A percentile compares a stretch with the other conserved stretches of the same genome.
Evolutionary conservation across 345 rosid genomes (phyloP).

Genomic region (Camelina laxa): DNA sequence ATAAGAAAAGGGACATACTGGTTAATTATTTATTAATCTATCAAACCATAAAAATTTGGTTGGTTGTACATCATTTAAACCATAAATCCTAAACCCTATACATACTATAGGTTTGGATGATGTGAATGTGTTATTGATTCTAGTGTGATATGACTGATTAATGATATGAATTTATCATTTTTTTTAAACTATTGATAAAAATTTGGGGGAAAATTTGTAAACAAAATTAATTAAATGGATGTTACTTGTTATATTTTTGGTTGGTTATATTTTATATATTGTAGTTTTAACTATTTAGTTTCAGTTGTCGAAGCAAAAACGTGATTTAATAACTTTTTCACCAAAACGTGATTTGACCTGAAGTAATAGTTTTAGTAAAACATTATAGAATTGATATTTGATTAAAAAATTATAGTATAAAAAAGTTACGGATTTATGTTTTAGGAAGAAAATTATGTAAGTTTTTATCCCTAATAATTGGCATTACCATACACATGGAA

Average conservation of each 20-base stretch:
- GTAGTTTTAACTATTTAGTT: background rate
- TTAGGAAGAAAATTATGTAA: background rate
- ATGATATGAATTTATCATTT: background rate
- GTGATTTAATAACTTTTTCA: no score
- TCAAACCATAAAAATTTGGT: background rate
- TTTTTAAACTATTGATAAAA: background rate
- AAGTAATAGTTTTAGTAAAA: no score
- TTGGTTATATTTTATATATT: background rate
- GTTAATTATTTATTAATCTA: background rate
- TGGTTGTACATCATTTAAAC: background rate
- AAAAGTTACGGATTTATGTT: background rate
- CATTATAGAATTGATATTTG: no score
- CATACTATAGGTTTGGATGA: background rate
- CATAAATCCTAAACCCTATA: no score
- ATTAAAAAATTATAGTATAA: background rate
- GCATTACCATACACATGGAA: background rate
- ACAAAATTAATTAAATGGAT: background rate
- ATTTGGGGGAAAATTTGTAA: background rate
- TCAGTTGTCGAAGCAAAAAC: background rate
- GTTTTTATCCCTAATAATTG: background rate
- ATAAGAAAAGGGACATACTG: background rate
- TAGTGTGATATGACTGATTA: background rate
- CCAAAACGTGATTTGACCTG: background rate
- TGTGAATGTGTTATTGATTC: background rate
- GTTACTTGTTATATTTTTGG: background rate